Base-by-base conservation (phyloP, 306 rosid genomes). In the Castanea mollissima region DNA sequence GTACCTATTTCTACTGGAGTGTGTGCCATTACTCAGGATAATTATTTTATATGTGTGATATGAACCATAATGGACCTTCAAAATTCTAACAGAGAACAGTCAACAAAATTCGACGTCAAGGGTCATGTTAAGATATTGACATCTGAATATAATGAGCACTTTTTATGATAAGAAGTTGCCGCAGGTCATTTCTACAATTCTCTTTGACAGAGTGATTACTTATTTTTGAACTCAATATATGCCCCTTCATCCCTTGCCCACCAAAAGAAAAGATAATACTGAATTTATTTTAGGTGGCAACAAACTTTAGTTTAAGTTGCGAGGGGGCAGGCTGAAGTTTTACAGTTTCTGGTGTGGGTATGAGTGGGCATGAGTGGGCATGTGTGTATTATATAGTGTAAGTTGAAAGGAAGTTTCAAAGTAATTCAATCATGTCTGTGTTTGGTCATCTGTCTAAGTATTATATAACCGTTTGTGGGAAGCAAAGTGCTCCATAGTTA, bases 1-100 rank as follows among this genome's bases (percentile, higher is more conserved):
- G 91, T 83, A 72, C 92, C 94, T 79, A 87, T 84, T 85, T 91
- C 86, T 11, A 78, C 80, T 3, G 90, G 95, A 72, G 80, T 80
- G 74, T 71, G 34, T 58, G 75, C 72, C 15, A 41, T 41, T 31
- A 64, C 71, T 25, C 31, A 14, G 4, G 34, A 32, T 16, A 64
- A 5, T 64, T 20, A 31, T 64, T 20, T 64, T 15, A 15, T 38
- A 23, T 64, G n/a, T 64, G 71, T 7, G 34, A 32, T 64, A 15
- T 32, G 71, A 13, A 29, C 71, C 46, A 7, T 64, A 31, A 15
- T 29, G 27, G 14, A 58, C 27, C 64, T 12, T 25, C 27, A 20
- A 14, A n/a, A 12, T 25, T 25, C 27, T 59, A 14, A 32, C 12
- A 32, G 41, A 64, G 49, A 19, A 29, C 21, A 31, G 20, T 16